Evolutionary conservation across 495 filamentous ascomycete species (phyloP), one percentile per base, ranked within the genome.

Genomic region (Chaetomium cochliodes): DNA sequence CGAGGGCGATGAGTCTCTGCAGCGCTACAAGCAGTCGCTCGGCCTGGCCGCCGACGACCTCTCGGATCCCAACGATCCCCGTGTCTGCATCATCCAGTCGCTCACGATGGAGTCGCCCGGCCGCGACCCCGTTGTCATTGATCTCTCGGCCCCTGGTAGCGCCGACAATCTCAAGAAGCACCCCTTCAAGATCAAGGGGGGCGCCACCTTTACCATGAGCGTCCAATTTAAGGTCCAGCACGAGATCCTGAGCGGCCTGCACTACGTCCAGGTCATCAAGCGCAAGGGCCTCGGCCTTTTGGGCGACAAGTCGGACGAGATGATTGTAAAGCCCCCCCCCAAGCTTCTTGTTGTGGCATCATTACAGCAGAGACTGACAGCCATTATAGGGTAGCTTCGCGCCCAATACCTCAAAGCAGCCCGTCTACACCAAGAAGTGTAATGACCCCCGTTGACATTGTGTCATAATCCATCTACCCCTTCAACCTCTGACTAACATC

Each of bases 171-270:
- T 98, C 65, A 93, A 93, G 79, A 79, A 90, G 67, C 87, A 90
- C 69, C 93, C 96, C 26, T 98, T 98, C 84, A 92, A 84, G 70
- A 97, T 98, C 81, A 98, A 97, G 84, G 94, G 97, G 76, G 92
- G 90, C 25, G 87, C 89, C 67, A 86, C 84, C 72, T 98, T 97
- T 83, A 89, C 86, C 72, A 97, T 97, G 90, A 92, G 89, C 69
- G 92, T 88, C 44, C 86, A 84, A 59, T 98, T 97, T 84, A 88
- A 92, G 80, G 96, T 98, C 20, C 90, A 98, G 81, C 91, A 96
- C 71, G 90, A 98, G 73, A 92, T 98, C 53, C 84, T 98, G 58
- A 92, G 90, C 69, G 94, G 94, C 30, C 79, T 98, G 69, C 94
- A 97, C 79, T 98, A 97, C 76, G 81, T 98, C 50, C 96, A 98